Evolutionary conservation across 176 grass and related monocot genomes (phyloP), one percentile per base, ranked within the genome.

Genomic region (Guadua angustifolia): DNA sequence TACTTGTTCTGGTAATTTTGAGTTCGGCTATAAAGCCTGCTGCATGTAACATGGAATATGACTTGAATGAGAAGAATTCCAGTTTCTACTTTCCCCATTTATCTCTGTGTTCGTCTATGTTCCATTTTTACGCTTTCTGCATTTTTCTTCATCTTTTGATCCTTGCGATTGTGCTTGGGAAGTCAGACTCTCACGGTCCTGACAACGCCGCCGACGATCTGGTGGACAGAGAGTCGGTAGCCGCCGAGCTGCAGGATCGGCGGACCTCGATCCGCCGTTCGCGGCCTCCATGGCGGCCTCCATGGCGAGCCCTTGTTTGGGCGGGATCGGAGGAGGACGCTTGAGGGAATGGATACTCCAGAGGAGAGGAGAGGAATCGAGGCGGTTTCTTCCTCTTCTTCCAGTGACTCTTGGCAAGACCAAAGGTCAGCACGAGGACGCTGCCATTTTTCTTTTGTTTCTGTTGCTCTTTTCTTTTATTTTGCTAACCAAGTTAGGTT

Each of bases 121-220:
- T n/a, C n/a, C n/a, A n/a, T n/a, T n/a, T n/a, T n/a, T n/a, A n/a
- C n/a, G n/a, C n/a, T n/a, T n/a, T n/a, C n/a, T n/a, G n/a, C n/a
- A n/a, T n/a, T n/a, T n/a, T n/a, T n/a, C n/a, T n/a, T n/a, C n/a
- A n/a, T n/a, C n/a, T n/a, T n/a, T n/a, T n/a, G n/a, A n/a, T n/a
- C n/a, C n/a, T n/a, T n/a, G n/a, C n/a, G n/a, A n/a, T n/a, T n/a
- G n/a, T n/a, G n/a, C n/a, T n/a, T n/a, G n/a, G n/a, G n/a, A n/a
- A n/a, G n/a, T n/a, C n/a, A n/a, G n/a, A n/a, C n/a, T n/a, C n/a
- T n/a, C n/a, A n/a, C n/a, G n/a, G n/a, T n/a, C n/a, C n/a, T n/a
- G n/a, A n/a, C n/a, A n/a, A n/a, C n/a, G n/a, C n/a, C n/a, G 53
- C 96, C 93, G 72, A 92, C 88, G 50, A 99, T 95, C 81, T 94